phyloP scores from a whole-genome alignment of 129 eudicot genomes.

The Logfia minima region DNA sequence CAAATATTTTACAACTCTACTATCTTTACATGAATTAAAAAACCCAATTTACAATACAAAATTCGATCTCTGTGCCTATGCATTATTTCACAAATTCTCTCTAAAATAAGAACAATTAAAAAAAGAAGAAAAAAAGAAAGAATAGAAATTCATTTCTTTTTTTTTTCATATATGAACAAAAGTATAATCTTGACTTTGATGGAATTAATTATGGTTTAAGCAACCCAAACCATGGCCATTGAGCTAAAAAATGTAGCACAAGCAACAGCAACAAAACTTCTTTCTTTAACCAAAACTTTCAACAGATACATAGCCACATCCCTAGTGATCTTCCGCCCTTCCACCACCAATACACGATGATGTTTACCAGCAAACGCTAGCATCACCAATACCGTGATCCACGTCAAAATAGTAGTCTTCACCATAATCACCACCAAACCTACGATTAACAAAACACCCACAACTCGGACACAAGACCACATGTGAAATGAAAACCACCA shows the following conservation, averaged over 20 bases:
- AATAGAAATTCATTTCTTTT: background rate
- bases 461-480: slow-evolving; percentile 11
- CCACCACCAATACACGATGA: slow-evolving; percentile 56
- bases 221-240: slow-evolving; percentile 56
- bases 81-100: no score
- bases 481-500: slow-evolving; percentile 23
- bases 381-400: slow-evolving; percentile 72
- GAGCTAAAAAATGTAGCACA: slow-evolving; percentile 62
- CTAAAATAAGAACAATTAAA: background rate
- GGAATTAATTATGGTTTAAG: slow-evolving; percentile 27
- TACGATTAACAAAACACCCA: slow-evolving; percentile 25
- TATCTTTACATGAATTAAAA: no score
- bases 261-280: slow-evolving; percentile 50
- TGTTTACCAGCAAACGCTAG: slow-evolving; percentile 69
- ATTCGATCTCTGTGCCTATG: no score
- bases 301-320: slow-evolving; percentile 62
- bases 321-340: slow-evolving; percentile 64
- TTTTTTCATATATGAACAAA: slow-evolving; percentile 4
- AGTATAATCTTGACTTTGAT: background rate
- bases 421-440: slow-evolving; percentile 42
- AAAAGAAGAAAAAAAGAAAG: background rate
- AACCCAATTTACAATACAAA: no score
- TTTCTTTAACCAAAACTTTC: slow-evolving; percentile 49
- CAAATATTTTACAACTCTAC: no score
- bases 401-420: slow-evolving; percentile 62